Base-by-base conservation (phyloP, 768 basidiomycete genomes). In the Myochromella boudieri region DNA sequence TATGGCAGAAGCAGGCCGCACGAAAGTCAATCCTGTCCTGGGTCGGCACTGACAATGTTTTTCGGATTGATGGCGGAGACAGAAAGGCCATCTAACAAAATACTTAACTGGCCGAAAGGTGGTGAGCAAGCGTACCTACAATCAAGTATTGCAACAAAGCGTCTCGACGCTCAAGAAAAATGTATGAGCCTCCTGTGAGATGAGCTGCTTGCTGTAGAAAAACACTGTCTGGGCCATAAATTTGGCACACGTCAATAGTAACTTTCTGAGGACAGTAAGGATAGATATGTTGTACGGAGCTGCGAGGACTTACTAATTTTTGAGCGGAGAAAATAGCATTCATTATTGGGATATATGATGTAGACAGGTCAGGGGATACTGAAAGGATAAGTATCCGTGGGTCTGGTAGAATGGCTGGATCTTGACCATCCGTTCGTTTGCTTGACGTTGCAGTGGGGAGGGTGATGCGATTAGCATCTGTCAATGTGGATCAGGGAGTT, bases 301-400 rank as follows among this genome's bases (percentile, higher is more conserved):
- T 44, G 48, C 49, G 37, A 54, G 40, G 36, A 42, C 85, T 56
- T 53, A 91, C 95, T 55, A 93, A 75, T 71, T 99, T 99, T 67
- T 99, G 97, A 4, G 97, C 97, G 14, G 95, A 94, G 68, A 99
- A 99, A 39, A 98, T 98, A 44, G 94, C 86, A 63, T 98, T 98
- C 97, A 99, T 99, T 62, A 98, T 85, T 20, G 95, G 91, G 39
- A 98, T 95, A 67, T 99, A 99, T 8, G 94, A 91, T 6, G 85
- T 78, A 7, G 90, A 86, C 22, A 86, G 76, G 67, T 95, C 90
- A 12, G 91, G 91, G 9, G 95, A 95, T 44, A 97, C 93, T 31
- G 93, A 95, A 43, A 99, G 74, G 53, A 98, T 88, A 61, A 67
- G 65, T 34, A 72, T 70, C 39, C 66, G 63, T 44, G 69, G 69